Base-by-base conservation (phyloP, 139 green algal genomes). In the Desmodesmus armatus region DNA sequence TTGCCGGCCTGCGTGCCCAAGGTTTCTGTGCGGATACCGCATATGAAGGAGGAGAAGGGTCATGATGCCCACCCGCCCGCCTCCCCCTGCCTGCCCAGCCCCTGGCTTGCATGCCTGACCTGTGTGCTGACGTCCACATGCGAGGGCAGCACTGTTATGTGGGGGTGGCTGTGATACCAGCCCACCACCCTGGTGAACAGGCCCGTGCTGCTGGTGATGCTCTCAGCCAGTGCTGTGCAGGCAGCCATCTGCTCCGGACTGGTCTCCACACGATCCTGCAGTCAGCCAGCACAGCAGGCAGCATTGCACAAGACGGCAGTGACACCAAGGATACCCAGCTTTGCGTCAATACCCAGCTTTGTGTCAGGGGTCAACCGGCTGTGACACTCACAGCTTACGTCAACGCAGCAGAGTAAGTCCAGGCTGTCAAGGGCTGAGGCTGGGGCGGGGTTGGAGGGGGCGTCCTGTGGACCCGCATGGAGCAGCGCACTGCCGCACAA, bases 161-260 rank as follows among this genome's bases (percentile, higher is more conserved):
- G 94, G 11, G 95, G 95, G 86, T 97, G 94, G 41, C 63, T 90
- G 88, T 97, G 94, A 80, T 96, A 97, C 95, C 95, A 98, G 21
- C 95, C 95, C 43, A 98, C 91, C 9, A 97, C 90, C 0, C 94
- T 85, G 1, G 87, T 94, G 2, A 51, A 72, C 21, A 87, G 37
- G 7, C 93, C 93, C 0, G 90, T 94, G 47, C 90, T 80, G 0
- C 23, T 17, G 31, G 88, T 93, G 1, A 97, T 67, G 5, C 88
- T 80, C 69, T 98, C 95, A 3, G 95, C 95, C 39, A 92, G 83
- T 0, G 89, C 88, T 3, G 88, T 84, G n/a, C 86, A 70, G 19
- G 40, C 72, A 0, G 93, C 93, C 88, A 98, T 89, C 86, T 98
- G 95, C 91, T 97, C 92, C 19, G 94, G 91, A 63, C 87, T 94